Percentiles rank a stretch among this genome's conserved stretches.
Conservation (phyloP, 306 rosid genomes). For the Citrullus mucosospermus region DNA sequence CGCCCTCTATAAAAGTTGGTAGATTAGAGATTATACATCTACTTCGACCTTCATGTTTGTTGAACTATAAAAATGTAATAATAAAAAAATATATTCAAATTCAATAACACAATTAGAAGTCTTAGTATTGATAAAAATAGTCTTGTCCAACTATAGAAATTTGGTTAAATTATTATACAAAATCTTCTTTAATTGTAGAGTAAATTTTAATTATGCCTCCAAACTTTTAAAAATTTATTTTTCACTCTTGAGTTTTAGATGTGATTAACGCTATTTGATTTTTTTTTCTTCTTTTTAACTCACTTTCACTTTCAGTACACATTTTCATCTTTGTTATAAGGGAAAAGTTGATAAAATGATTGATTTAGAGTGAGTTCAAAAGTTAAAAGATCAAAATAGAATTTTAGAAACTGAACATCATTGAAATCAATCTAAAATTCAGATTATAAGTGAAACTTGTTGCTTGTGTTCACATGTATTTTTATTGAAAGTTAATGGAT, state of each 20-base stretch:
- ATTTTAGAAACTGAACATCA: not conserved
- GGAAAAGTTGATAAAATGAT: not conserved
- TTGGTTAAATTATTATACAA: no score
- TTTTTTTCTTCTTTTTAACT: no score
- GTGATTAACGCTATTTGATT: no score
- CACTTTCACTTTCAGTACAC: not conserved
- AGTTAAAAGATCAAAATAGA: not conserved
- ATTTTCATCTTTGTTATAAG: not conserved
- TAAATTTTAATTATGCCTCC: no score
- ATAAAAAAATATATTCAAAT: not conserved
- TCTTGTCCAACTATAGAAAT: not conserved
- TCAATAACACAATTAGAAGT: not conserved
- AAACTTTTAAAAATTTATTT: no score
- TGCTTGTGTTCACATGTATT: no score
- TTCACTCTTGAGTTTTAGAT: no score
- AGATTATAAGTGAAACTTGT: not conserved
- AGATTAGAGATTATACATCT: no score
- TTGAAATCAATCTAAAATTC: not conserved
- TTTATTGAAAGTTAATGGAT: no score
- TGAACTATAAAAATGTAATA: not conserved
- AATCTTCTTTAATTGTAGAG: no score
- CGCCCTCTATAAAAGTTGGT: no score
- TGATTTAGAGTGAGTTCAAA: not conserved
- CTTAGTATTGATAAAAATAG: no score
- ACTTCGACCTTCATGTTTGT: not conserved